Base-by-base conservation (phyloP, 306 rosid genomes). In the Malus sieversii region DNA sequence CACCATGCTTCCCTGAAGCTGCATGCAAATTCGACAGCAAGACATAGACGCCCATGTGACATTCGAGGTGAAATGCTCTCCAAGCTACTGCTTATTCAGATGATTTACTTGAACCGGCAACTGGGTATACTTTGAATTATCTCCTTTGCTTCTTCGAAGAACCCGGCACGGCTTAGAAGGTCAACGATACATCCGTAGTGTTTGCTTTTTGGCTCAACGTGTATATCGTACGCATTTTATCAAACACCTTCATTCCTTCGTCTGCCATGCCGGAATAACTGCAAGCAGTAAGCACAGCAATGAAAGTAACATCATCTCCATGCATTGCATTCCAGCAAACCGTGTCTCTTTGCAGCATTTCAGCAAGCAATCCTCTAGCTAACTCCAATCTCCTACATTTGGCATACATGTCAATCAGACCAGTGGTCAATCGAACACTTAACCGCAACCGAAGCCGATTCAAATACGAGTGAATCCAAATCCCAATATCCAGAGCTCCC, bases 291-390 rank as follows among this genome's bases (percentile, higher is more conserved):
- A 92, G 87, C 78, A 87, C 66, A 44, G 92, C 84, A 35, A 92
- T 85, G 88, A 92, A 92, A 76, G 94, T 88, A 71, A 90, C 75
- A 75, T 87, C 92, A 72, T 92, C 89, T 71, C 96, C 94, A 68
- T 92, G 87, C 86, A 87, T 84, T 68, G 94, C 92, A 81, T 92
- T 90, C 93, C 93, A 90, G 73, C 94, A 80, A 51, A 88, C 74
- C 14, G 84, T 80, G 70, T 90, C 96, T 85, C 78, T 89, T 65
- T 79, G 69, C 5, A 73, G 73, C 79, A 82, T 80, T 25, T 77
- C 77, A 59, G 80, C 33, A 13, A 90, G 90, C n/a, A 90, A 12
- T 71, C 77, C 74, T 48, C 74, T 82, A 8, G 96, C 88, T 70
- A 84, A 48, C 1, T 82, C 81, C 89, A 89, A 70, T 23, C 82